phyloP scores from a whole-genome alignment of 148 eudicot species.

The Chenopodium album region DNA sequence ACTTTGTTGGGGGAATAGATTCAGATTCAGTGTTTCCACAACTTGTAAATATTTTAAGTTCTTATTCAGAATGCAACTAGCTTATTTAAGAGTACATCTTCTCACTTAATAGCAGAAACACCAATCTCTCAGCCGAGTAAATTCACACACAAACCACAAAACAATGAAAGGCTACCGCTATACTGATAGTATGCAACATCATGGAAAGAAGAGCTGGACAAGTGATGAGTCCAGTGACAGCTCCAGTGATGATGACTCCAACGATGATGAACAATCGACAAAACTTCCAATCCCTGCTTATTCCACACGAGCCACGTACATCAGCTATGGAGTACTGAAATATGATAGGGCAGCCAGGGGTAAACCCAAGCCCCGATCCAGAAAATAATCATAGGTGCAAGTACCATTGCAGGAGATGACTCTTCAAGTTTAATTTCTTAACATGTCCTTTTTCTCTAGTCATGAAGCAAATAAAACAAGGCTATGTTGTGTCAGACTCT shows the following conservation, averaged over 20 bases:
- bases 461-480: background rate
- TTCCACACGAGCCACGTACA: background rate
- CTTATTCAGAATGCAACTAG: background rate
- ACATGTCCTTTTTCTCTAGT: background rate
- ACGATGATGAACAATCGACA: background rate
- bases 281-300: background rate
- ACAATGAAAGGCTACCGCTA: background rate
- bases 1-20: constrained; percentile 4
- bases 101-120: background rate
- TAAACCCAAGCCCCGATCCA: constrained; percentile 3
- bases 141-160: background rate
- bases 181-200: background rate
- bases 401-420: background rate
- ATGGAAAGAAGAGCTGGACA: background rate
- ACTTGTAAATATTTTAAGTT: background rate
- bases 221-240: background rate
- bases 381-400: background rate
- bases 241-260: background rate
- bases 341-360: background rate
- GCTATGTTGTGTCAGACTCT: background rate
- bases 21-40: constrained; percentile 4
- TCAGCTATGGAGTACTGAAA: constrained; percentile 10
- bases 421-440: background rate
- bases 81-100: constrained; percentile 14
- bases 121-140: background rate